Conservation (phyloP, 768 basidiomycete genomes). For the Trametopsis cervina region DNA sequence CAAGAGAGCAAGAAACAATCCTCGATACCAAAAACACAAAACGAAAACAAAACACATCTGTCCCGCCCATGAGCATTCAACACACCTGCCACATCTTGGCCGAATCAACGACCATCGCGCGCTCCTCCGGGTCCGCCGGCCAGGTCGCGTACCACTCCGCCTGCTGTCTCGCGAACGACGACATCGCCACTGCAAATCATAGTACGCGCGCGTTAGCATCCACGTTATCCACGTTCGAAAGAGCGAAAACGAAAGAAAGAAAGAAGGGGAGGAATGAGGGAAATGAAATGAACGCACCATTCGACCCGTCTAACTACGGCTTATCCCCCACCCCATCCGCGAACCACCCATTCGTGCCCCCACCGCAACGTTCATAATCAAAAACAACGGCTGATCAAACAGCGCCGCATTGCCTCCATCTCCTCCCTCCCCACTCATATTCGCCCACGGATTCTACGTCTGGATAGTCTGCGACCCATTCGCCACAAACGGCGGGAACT, state of each 20-base stretch:
- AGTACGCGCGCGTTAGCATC: not conserved
- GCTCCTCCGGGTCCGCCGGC: constrained; percentile 53
- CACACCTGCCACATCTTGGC: constrained; percentile 78
- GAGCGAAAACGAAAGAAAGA: not conserved
- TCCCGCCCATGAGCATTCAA: too few species aligned
- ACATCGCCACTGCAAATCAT: constrained; percentile 62
- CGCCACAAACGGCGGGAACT: constrained; percentile 54
- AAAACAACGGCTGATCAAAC: constrained; percentile 84
- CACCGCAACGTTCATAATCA: constrained; percentile 77
- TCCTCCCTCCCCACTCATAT: too few species aligned
- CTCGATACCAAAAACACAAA: too few species aligned
- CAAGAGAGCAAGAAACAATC: too few species aligned
- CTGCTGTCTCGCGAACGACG: constrained; percentile 51
- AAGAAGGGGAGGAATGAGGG: too few species aligned
- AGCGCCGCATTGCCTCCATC: constrained; percentile 46
- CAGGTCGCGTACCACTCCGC: constrained; percentile 69
- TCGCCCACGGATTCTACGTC: constrained; percentile 70
- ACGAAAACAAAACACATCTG: too few species aligned
- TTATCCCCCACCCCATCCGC: constrained; percentile 70
- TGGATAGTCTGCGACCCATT: constrained; percentile 60
- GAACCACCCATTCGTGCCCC: constrained; percentile 95
- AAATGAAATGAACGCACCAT: too few species aligned
- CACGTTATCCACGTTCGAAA: not conserved
- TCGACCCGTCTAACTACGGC: constrained; percentile 73
- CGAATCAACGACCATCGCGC: constrained; percentile 67